phyloP scores from a whole-genome alignment of 2,329 filamentous ascomycete species.

The Dothideomycetes sp. region DNA sequence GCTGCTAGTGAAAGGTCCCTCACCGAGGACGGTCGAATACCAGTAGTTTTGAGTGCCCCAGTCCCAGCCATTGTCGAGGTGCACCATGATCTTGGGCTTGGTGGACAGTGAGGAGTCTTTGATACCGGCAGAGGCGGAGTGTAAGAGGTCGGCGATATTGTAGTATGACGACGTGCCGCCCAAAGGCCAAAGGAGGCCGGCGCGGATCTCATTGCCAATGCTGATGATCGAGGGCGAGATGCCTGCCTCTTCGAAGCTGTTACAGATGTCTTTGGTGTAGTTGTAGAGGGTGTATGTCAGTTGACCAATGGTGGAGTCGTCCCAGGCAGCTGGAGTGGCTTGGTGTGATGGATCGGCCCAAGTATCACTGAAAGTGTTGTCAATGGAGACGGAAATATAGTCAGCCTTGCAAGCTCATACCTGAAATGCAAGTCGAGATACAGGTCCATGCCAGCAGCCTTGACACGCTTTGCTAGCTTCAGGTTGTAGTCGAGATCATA shows the following conservation, averaged over 20 bases:
- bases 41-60: slow-evolving; percentile 17
- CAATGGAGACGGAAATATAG: no score
- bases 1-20: slow-evolving; percentile 14
- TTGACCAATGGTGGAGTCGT: slow-evolving; percentile 18
- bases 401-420: no score
- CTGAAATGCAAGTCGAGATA: slow-evolving; percentile 19
- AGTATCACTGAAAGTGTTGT: slow-evolving; percentile 20
- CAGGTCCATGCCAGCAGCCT: slow-evolving; percentile 18
- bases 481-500: slow-evolving; percentile 24
- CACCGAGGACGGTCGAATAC: slow-evolving; percentile 18
- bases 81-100: slow-evolving; percentile 20
- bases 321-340: slow-evolving; percentile 20
- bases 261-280: slow-evolving; percentile 24
- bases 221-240: slow-evolving; percentile 29
- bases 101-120: slow-evolving; percentile 15
- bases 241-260: slow-evolving; percentile 27
- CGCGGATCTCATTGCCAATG: slow-evolving; percentile 26
- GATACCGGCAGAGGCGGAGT: slow-evolving; percentile 18
- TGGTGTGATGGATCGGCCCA: slow-evolving; percentile 27
- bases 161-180: slow-evolving; percentile 20
- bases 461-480: slow-evolving; percentile 21
- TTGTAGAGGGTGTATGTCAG: slow-evolving; percentile 19
- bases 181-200: slow-evolving; percentile 24
- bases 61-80: slow-evolving; percentile 23
- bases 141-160: slow-evolving; percentile 22